Conservation (phyloP, 441 rosid genomes). For the Mallotus repandus region DNA sequence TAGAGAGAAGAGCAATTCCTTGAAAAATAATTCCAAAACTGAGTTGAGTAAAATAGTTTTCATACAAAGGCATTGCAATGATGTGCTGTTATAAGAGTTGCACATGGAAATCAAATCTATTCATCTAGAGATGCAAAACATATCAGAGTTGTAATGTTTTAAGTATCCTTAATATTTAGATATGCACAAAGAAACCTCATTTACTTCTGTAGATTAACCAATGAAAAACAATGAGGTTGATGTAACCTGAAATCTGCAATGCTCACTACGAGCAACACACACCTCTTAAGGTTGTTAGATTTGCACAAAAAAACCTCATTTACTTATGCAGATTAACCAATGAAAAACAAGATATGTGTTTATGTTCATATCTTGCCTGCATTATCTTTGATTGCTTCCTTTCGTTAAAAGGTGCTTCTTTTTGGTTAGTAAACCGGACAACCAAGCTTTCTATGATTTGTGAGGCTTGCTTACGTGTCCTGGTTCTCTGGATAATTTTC, state of each 20-base stretch:
- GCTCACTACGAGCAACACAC: slow-evolving; percentile 40
- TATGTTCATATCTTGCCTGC: no score
- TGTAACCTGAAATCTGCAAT: slow-evolving; percentile 36
- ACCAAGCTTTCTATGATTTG: not conserved
- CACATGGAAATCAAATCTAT: no score
- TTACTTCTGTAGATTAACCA: slow-evolving; percentile 17
- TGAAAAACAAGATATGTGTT: no score
- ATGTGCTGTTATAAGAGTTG: not conserved
- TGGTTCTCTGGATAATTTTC: no score
- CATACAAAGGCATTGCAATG: slow-evolving; percentile 1
- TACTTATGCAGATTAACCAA: slow-evolving; percentile 80
- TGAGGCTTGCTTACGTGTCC: not conserved
- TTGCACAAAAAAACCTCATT: no score
- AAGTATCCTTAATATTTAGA: slow-evolving; percentile 21
- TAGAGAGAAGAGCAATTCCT: not conserved
- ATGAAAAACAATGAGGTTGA: slow-evolving; percentile 23
- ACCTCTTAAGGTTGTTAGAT: slow-evolving; percentile 76
- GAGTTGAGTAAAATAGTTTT: no score
- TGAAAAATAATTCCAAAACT: not conserved
- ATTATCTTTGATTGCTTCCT: no score
- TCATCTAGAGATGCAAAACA: not conserved
- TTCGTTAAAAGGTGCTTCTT: no score
- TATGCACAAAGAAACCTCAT: slow-evolving; percentile 10
- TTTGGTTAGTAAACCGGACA: not conserved
- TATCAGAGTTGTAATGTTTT: not conserved